Conservation (phyloP, 1,284 basidiomycete genomes). For the Singerocomus inundabilis region DNA sequence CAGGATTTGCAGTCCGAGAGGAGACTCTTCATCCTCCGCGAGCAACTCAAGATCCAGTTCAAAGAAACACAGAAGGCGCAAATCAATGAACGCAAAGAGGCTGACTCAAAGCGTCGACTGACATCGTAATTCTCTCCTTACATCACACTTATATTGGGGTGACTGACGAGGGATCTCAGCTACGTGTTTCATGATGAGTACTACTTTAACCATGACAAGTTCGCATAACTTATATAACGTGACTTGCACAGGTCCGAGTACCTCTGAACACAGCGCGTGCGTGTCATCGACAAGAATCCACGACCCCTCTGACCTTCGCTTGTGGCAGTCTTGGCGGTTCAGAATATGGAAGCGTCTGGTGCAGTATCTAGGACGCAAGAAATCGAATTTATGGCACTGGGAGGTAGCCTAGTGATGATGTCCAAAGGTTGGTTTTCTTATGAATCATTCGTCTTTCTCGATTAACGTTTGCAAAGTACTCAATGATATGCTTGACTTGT, state of each 20-base stretch:
- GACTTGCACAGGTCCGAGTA: slow-evolving; percentile 72
- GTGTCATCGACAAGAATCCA: slow-evolving; percentile 27
- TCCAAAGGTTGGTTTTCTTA: slow-evolving; percentile 56
- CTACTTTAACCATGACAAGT: neutral
- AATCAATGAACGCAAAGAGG: slow-evolving; percentile 77
- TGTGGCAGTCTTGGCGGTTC: slow-evolving; percentile 71
- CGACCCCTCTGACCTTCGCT: slow-evolving; percentile 5
- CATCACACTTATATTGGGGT: neutral
- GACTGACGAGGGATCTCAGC: slow-evolving; percentile 36
- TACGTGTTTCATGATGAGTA: slow-evolving; percentile 76
- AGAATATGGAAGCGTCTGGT: slow-evolving; percentile 81
- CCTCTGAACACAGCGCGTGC: slow-evolving; percentile 86
- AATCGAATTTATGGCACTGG: slow-evolving; percentile 78
- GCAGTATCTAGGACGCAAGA: slow-evolving; percentile 64
- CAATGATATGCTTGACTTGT: slow-evolving; percentile 88
- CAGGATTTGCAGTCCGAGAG: slow-evolving; percentile 46
- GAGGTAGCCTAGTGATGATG: slow-evolving; percentile 86
- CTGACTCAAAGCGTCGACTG: slow-evolving; percentile 77
- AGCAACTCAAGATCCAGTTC: slow-evolving; percentile 76
- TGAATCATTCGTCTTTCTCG: neutral
- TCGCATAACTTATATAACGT: slow-evolving; percentile 21
- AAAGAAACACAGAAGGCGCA: slow-evolving; percentile 82
- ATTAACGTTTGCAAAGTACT: slow-evolving; percentile 50
- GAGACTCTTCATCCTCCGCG: slow-evolving; percentile 58
- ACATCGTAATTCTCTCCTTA: slow-evolving; percentile 56